phyloP scores from a whole-genome alignment of 2,329 filamentous ascomycete species.

The Xylaria digitata region DNA sequence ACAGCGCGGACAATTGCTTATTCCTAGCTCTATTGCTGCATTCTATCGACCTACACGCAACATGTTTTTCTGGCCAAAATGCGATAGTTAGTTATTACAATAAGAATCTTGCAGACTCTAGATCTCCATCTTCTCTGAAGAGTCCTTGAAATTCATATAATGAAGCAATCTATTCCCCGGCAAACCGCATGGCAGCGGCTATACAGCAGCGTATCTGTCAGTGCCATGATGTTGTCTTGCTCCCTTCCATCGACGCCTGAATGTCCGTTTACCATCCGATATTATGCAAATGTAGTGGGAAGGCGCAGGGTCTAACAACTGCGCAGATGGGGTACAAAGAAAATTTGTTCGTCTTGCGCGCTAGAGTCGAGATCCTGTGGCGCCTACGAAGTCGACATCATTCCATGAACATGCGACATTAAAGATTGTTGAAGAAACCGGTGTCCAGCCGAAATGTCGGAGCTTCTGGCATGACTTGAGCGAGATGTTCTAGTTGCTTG shows the following conservation, averaged over 20 bases:
- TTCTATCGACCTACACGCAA: slow-evolving; percentile 36
- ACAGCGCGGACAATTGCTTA: neutral
- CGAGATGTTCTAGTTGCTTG: slow-evolving; percentile 10
- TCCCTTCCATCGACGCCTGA: slow-evolving; percentile 36
- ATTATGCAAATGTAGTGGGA: slow-evolving; percentile 36
- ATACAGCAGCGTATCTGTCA: slow-evolving; percentile 20
- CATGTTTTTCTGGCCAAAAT: slow-evolving; percentile 25
- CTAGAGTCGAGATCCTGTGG: slow-evolving; percentile 19
- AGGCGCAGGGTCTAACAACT: slow-evolving; percentile 16
- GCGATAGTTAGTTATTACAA: slow-evolving; percentile 38
- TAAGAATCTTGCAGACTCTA: slow-evolving; percentile 31
- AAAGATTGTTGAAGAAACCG: slow-evolving; percentile 24
- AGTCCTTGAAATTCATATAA: slow-evolving; percentile 27
- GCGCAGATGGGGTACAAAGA: slow-evolving; percentile 32
- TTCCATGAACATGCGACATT: slow-evolving; percentile 33
- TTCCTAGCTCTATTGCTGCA: slow-evolving; percentile 30
- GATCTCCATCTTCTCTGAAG: slow-evolving; percentile 27
- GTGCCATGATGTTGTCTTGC: slow-evolving; percentile 25
- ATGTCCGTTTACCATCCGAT: slow-evolving; percentile 39
- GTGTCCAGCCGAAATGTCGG: slow-evolving; percentile 26
- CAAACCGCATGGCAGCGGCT: slow-evolving; percentile 21
- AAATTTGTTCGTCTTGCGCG: slow-evolving; percentile 28
- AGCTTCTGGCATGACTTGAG: slow-evolving; percentile 13
- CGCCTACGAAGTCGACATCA: slow-evolving; percentile 24
- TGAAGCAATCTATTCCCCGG: slow-evolving; percentile 23